Evolutionary conservation across 495 filamentous ascomycete genomes (phyloP).

Genomic region (Stereocaulon alpinum): DNA sequence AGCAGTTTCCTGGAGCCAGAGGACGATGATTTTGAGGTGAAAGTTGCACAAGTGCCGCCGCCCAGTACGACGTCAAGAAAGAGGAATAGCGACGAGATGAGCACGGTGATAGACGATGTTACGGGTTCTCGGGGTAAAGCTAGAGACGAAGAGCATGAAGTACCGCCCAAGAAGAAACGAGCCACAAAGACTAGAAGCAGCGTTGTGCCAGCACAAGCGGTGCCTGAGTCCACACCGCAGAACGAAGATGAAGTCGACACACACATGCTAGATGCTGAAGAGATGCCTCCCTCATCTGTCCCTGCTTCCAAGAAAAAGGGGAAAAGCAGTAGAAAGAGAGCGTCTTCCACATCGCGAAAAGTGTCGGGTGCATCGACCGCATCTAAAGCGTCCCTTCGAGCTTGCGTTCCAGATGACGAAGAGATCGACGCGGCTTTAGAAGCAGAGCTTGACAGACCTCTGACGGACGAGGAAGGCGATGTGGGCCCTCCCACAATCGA

Average conservation of each 20-base stretch:
- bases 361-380: constrained; percentile 42
- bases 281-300: constrained; percentile 8
- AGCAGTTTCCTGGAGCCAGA: constrained; percentile 30
- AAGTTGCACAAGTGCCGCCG: constrained; percentile 32
- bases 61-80: constrained; percentile 51
- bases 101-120: constrained; percentile 32
- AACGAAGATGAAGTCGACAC: constrained; percentile 24
- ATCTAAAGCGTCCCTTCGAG: constrained; percentile 30
- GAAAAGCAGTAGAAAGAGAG: constrained; percentile 34
- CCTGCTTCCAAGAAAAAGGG: constrained; percentile 27
- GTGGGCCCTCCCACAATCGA: not conserved
- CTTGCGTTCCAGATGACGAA: constrained; percentile 43
- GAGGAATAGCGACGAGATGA: constrained; percentile 51
- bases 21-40: constrained; percentile 33
- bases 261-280: constrained; percentile 17
- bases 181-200: constrained; percentile 45
- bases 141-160: constrained; percentile 22
- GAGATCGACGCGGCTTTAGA: constrained; percentile 61
- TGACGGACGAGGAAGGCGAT: constrained; percentile 44
- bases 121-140: constrained; percentile 15
- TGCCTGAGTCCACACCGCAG: constrained; percentile 15
- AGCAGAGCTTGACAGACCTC: constrained; percentile 51
- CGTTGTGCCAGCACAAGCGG: constrained; percentile 23
- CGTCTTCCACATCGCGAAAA: constrained; percentile 40
- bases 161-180: constrained; percentile 56